Conservation (phyloP, 1,139 yeast genomes). For the Kodamaea fungicola region DNA sequence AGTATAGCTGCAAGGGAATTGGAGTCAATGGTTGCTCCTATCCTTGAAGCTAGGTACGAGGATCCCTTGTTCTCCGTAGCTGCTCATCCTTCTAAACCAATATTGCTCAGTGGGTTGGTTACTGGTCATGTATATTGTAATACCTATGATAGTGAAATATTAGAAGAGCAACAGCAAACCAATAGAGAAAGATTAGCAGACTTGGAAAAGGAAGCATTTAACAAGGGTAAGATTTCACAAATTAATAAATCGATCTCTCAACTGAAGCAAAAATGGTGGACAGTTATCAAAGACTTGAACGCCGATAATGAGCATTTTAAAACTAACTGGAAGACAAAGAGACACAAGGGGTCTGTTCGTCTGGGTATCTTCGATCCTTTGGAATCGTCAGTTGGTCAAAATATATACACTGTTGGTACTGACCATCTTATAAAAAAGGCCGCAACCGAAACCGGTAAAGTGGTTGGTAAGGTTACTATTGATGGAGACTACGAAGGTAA, state of each 20-base stretch:
- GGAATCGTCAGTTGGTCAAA: conserved; percentile 45
- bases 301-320: conserved; percentile 29
- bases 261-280: conserved; percentile 49
- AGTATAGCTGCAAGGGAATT: conserved; percentile 28
- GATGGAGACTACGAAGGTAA: conserved; percentile 22
- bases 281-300: conserved; percentile 35
- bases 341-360: conserved; percentile 90
- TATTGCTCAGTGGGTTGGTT: conserved; percentile 69
- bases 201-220: conserved; percentile 24
- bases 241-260: conserved; percentile 35
- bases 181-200: conserved; percentile 19
- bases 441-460: conserved; percentile 69
- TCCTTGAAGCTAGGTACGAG: conserved; percentile 47
- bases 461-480: conserved; percentile 48
- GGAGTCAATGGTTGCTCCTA: conserved; percentile 44
- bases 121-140: conserved; percentile 70
- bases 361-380: conserved; percentile 63
- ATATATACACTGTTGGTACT: conserved; percentile 68
- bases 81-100: conserved; percentile 71
- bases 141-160: conserved; percentile 46
- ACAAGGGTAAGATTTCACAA: conserved; percentile 24
- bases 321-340: conserved; percentile 75
- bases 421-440: conserved; percentile 82
- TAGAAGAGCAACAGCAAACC: conserved; percentile 31
- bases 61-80: conserved; percentile 77